These are phyloP conservation scores for Cyberlindnera mycetangii DNA, from an alignment of 805 yeast species.

Conservation along the genomic window DNA sequence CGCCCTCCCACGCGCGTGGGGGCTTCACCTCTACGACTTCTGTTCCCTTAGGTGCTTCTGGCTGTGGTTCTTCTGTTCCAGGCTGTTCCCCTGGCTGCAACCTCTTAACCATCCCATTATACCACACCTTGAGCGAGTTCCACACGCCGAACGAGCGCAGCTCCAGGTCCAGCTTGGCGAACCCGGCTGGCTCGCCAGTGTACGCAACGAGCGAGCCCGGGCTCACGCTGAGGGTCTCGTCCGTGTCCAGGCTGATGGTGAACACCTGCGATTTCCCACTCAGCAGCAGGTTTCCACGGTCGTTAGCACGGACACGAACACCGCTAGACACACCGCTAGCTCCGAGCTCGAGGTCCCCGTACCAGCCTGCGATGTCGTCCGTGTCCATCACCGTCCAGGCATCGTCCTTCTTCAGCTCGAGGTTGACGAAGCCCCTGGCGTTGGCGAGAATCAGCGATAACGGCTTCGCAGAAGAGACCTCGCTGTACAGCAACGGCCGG, in stretches of 20 bases:
- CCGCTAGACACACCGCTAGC: not conserved
- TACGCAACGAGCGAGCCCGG: constrained; percentile 19
- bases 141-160: constrained; percentile 13
- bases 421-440: constrained; percentile 14
- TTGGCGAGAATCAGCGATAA: constrained; percentile 17
- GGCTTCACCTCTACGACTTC: constrained; percentile 3
- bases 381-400: constrained; percentile 18
- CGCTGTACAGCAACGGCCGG: constrained; percentile 18
- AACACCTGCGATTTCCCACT: constrained; percentile 32
- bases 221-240: constrained; percentile 26
- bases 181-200: constrained; percentile 7
- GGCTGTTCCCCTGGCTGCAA: constrained; percentile 3
- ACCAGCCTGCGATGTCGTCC: constrained; percentile 20
- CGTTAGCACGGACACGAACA: constrained; percentile 11
- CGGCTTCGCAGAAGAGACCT: constrained; percentile 19
- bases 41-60: not conserved
- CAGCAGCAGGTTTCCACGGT: constrained; percentile 30
- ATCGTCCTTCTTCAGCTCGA: constrained; percentile 12
- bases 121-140: constrained; percentile 10
- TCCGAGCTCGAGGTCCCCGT: constrained; percentile 15
- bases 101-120: constrained; percentile 6
- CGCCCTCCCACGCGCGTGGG: constrained; percentile 6
- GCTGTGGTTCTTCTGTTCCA: not conserved
- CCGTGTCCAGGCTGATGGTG: constrained; percentile 22
- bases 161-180: constrained; percentile 12